Evolutionary conservation across 495 filamentous ascomycete species (phyloP).

Genomic region (Podospora tetraspora): DNA sequence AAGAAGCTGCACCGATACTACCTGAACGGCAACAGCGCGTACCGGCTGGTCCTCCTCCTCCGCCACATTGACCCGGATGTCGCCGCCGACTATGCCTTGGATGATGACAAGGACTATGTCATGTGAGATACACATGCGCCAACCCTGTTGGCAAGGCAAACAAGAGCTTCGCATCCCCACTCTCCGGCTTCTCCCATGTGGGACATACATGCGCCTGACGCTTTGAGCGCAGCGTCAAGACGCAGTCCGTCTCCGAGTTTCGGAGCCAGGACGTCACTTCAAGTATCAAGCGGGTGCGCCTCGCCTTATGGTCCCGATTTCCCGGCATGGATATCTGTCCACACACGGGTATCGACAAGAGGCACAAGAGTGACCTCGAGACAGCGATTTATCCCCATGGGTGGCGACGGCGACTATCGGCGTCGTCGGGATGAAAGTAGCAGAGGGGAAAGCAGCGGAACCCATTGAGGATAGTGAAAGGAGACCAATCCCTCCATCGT

Average conservation of each 20-base stretch:
- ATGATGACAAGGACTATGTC: constrained; percentile 16
- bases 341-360: neutral
- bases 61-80: constrained; percentile 45
- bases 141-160: neutral
- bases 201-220: neutral
- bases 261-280: neutral
- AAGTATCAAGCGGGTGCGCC: neutral
- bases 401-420: neutral
- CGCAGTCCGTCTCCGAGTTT: neutral
- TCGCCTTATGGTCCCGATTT: neutral
- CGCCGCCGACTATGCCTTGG: constrained; percentile 22
- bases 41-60: constrained; percentile 77
- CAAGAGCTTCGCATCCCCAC: neutral
- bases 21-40: constrained; percentile 92
- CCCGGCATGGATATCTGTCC: neutral
- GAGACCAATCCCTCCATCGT: neutral
- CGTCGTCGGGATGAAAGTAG: neutral
- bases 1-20: constrained; percentile 96
- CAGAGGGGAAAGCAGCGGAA: neutral
- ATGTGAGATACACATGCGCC: neutral
- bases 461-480: neutral
- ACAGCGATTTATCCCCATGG: neutral
- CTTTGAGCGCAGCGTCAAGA: neutral
- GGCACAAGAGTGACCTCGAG: neutral
- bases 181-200: neutral